Conservation (phyloP, 805 yeast species). For the Schizosaccharomyces cryophilus region DNA sequence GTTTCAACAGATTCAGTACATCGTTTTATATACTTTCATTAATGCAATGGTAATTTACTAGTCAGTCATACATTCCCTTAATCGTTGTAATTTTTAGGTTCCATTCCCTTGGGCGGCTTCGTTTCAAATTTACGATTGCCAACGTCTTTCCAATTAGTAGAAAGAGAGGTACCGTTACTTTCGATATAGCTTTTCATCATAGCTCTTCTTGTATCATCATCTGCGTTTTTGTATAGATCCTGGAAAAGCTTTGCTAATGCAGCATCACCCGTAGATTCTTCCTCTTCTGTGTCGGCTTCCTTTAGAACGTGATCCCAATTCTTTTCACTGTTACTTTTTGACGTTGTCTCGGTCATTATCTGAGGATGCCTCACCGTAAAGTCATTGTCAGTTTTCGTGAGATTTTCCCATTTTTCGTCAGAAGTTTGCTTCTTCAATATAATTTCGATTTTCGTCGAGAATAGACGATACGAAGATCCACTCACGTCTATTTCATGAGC, state of each 20-base stretch:
- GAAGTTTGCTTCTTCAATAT: conserved; percentile 23
- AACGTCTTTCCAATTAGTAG: conserved; percentile 87
- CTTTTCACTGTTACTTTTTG: conserved; percentile 38
- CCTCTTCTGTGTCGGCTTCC: conserved; percentile 16
- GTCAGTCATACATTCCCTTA: too few species aligned
- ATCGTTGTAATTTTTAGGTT: conserved; percentile 18
- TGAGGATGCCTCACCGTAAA: conserved; percentile 21
- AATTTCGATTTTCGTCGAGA: conserved; percentile 54
- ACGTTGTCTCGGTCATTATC: conserved; percentile 23
- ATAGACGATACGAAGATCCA: conserved; percentile 25
- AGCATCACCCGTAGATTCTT: conserved; percentile 22
- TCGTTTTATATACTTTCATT: too few species aligned
- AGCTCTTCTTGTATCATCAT: conserved; percentile 70
- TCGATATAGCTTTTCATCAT: conserved; percentile 94
- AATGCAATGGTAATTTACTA: too few species aligned
- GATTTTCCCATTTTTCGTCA: conserved; percentile 27
- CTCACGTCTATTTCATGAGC: conserved; percentile 25
- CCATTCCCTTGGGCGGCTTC: conserved; percentile 54
- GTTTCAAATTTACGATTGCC: conserved; percentile 36
- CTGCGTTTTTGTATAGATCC: conserved; percentile 49
- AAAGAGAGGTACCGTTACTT: conserved; percentile 77
- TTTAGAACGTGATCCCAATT: conserved; percentile 18
- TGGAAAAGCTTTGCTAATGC: conserved; percentile 41
- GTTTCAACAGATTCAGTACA: too few species aligned
- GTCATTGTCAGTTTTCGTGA: conserved; percentile 17